phyloP scores from a whole-genome alignment of 1,284 basidiomycete species.

The Ceratobasidium papillatum region DNA sequence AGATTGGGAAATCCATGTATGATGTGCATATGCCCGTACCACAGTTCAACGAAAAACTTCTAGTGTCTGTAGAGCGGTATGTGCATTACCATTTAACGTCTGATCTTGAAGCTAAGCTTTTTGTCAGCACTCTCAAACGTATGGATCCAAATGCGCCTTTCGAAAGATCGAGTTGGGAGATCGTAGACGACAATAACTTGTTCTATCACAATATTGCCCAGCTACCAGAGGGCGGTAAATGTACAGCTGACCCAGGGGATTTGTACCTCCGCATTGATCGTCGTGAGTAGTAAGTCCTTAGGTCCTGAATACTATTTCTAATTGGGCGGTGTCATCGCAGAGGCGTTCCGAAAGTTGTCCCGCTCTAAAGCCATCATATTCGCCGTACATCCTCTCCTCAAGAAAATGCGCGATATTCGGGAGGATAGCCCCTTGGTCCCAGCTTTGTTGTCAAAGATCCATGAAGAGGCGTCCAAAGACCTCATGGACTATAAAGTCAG shows the following conservation, averaged over 20 bases:
- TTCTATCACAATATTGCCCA: constrained; percentile 53
- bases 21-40: constrained; percentile 54
- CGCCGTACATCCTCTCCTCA: constrained; percentile 56
- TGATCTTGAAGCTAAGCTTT: not conserved
- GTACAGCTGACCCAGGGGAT: constrained; percentile 49
- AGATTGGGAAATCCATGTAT: constrained; percentile 53
- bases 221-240: constrained; percentile 47
- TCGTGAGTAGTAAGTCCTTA: constrained; percentile 40
- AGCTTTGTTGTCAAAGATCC: constrained; percentile 53
- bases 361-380: constrained; percentile 54
- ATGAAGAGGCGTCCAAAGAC: constrained; percentile 50
- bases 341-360: constrained; percentile 58
- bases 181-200: constrained; percentile 55
- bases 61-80: constrained; percentile 54
- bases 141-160: constrained; percentile 55
- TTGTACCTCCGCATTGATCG: constrained; percentile 54
- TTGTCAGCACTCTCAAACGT: constrained; percentile 52
- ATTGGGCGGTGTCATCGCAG: constrained; percentile 43
- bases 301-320: not conserved
- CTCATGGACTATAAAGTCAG: constrained; percentile 51
- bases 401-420: constrained; percentile 52
- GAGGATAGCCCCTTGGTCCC: constrained; percentile 55
- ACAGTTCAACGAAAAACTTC: constrained; percentile 57
- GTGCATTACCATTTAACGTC: no score
- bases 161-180: constrained; percentile 57